A percentile compares a stretch with the other conserved stretches of the same genome.
Conservation (phyloP, 768 basidiomycete genomes). For the Termitomyces eurrhizus region DNA sequence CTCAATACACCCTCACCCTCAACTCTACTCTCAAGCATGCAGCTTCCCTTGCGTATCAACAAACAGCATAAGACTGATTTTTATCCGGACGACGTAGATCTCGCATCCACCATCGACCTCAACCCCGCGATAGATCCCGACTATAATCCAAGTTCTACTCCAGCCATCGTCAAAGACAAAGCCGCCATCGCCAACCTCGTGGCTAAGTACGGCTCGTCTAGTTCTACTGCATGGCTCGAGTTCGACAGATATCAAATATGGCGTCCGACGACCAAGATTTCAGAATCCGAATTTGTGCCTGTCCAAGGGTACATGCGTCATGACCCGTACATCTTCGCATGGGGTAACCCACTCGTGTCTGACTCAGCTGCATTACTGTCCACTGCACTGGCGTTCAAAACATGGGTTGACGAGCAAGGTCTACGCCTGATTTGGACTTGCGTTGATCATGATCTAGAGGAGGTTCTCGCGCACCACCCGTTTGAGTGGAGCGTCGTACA, state of each 20-base stretch:
- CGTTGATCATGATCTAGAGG: constrained; percentile 40
- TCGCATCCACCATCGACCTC: background rate
- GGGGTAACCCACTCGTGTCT: constrained; percentile 61
- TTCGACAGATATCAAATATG: constrained; percentile 48
- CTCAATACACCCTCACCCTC: background rate
- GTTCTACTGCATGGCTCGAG: constrained; percentile 71
- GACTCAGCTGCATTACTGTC: constrained; percentile 29
- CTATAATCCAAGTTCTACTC: background rate
- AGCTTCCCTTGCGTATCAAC: background rate
- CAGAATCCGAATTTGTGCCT: constrained; percentile 38
- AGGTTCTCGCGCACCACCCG: constrained; percentile 8
- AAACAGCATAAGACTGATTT: background rate
- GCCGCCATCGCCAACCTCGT: background rate
- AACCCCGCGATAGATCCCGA: background rate
- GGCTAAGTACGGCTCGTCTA: constrained; percentile 62
- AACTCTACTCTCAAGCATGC: background rate
- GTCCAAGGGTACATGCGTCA: constrained; percentile 57
- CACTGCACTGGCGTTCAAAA: constrained; percentile 40
- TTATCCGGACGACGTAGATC: background rate
- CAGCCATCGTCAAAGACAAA: background rate
- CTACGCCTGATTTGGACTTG: constrained; percentile 60
- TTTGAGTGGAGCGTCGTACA: constrained; percentile 57
- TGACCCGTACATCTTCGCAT: constrained; percentile 53
- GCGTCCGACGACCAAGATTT: constrained; percentile 32
- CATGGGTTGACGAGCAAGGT: constrained; percentile 37